These are phyloP conservation scores for Amaranthus tricolor DNA, from an alignment of 179 eudicot genomes.

Conservation along the genomic window DNA sequence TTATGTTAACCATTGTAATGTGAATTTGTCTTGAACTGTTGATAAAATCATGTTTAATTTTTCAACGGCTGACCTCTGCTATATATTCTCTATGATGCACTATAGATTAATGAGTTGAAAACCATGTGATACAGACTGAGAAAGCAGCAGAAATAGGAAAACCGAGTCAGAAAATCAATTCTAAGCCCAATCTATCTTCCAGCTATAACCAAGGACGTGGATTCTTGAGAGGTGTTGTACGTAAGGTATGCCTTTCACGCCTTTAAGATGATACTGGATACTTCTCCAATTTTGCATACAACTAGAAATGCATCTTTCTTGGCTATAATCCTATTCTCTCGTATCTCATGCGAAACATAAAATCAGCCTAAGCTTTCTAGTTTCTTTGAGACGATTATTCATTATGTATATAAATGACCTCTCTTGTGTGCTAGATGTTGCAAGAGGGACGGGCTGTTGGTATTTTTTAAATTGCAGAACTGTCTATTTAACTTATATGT, in stretches of 20 bases:
- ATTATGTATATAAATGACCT: background rate
- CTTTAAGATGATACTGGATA: constrained; percentile 2
- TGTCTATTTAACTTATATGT: background rate
- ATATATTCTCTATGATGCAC: background rate
- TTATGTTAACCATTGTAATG: constrained; percentile 1
- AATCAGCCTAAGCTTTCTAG: background rate
- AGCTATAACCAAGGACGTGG: constrained; percentile 32
- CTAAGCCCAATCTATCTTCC: constrained; percentile 41
- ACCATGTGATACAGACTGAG: constrained; percentile 32
- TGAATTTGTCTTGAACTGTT: background rate
- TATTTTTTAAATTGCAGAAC: background rate
- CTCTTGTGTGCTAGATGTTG: background rate
- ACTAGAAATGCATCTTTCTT: background rate
- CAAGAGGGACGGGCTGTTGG: background rate
- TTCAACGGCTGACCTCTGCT: background rate
- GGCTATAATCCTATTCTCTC: background rate
- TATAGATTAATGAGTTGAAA: background rate
- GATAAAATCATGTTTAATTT: background rate
- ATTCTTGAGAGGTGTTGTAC: constrained; percentile 24
- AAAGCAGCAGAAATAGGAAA: constrained; percentile 33
- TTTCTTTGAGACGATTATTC: background rate
- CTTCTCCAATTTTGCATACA: background rate
- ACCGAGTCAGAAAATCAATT: constrained; percentile 30
- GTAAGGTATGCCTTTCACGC: constrained; percentile 18
- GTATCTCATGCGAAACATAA: background rate